Evolutionary conservation across 768 basidiomycete species (phyloP), one percentile per base, ranked within the genome.

Genomic region (Dendrothele bispora): DNA sequence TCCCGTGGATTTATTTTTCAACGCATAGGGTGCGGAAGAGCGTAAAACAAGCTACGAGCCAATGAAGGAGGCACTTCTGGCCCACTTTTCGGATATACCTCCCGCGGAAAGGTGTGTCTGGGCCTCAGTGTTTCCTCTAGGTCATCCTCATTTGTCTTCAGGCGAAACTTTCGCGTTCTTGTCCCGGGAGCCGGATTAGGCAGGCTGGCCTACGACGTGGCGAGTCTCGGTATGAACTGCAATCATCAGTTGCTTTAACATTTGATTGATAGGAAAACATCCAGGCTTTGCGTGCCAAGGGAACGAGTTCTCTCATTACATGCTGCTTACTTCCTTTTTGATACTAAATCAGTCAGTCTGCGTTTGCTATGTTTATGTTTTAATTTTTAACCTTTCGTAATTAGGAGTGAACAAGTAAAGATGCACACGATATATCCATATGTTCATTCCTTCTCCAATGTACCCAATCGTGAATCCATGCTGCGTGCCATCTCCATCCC

Each of bases 231-330:
- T 39, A 30, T 28, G 2, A 3, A 5, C 18, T n/a, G 37, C 28
- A 5, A 27, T 4, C 22, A 12, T 43, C 12, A 18, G 8, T 40
- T n/a, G 7, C 35, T 51, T n/a, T 53, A 35, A 12, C 10, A 42
- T 25, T 30, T n/a, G 37, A 1, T 39, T 14, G 15, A 30, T 36
- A 7, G 46, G 43, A 39, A 14, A n/a, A 35, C 14, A 5, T 12
- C 1, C 52, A 93, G 94, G 94, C 3, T 98, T 93, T 56, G 69
- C 87, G 1, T 92, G 88, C 54, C 94, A 95, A 65, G 94, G 89
- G 18, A 97, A 97, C 61, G 95, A 98, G 65, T 97, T 97, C 62
- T 93, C 91, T 26, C 88, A 95, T 55, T 92, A 91, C 65, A 95
- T 95, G 93, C 78, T 98, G 11, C 80, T 98, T 4, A 75, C 88